Conservation (phyloP, 2,329 filamentous ascomycete species). For the Cladophialophora immunda region DNA sequence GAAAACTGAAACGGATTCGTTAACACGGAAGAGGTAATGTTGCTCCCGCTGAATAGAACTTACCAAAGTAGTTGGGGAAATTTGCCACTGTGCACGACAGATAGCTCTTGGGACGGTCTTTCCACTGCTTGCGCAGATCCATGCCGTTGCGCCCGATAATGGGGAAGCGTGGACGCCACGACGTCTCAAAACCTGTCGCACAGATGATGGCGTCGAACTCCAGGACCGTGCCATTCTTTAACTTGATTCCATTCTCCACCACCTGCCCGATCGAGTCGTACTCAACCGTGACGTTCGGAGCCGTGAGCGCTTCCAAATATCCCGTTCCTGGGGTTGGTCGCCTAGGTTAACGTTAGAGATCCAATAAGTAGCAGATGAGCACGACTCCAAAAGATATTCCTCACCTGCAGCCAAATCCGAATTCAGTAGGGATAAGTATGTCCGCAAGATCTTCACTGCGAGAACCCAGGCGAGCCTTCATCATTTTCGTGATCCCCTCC, state of each 20-base stretch:
- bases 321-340: slow-evolving; percentile 44
- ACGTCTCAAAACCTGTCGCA: slow-evolving; percentile 53
- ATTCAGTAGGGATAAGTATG: slow-evolving; percentile 44
- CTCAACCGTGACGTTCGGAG: slow-evolving; percentile 59
- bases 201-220: slow-evolving; percentile 46
- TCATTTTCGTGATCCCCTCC: slow-evolving; percentile 52
- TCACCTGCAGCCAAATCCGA: slow-evolving; percentile 47
- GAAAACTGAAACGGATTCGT: slow-evolving; percentile 38
- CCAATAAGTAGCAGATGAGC: slow-evolving; percentile 46
- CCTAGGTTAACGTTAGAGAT: slow-evolving; percentile 45
- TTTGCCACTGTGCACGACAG: slow-evolving; percentile 38
- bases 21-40: slow-evolving; percentile 12
- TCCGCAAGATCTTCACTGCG: slow-evolving; percentile 5
- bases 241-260: slow-evolving; percentile 52
- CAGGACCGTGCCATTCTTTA: slow-evolving; percentile 42
- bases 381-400: not conserved
- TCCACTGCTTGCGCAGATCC: slow-evolving; percentile 44
- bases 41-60: not conserved
- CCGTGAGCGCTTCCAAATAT: slow-evolving; percentile 59
- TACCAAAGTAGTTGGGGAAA: slow-evolving; percentile 47
- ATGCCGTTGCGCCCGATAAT: slow-evolving; percentile 45
- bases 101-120: slow-evolving; percentile 42
- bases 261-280: slow-evolving; percentile 56
- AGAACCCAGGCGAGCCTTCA: slow-evolving; percentile 48
- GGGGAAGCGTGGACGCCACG: slow-evolving; percentile 46